phyloP scores from a whole-genome alignment of 805 yeast species.

The Metschnikowia lochheadii region DNA sequence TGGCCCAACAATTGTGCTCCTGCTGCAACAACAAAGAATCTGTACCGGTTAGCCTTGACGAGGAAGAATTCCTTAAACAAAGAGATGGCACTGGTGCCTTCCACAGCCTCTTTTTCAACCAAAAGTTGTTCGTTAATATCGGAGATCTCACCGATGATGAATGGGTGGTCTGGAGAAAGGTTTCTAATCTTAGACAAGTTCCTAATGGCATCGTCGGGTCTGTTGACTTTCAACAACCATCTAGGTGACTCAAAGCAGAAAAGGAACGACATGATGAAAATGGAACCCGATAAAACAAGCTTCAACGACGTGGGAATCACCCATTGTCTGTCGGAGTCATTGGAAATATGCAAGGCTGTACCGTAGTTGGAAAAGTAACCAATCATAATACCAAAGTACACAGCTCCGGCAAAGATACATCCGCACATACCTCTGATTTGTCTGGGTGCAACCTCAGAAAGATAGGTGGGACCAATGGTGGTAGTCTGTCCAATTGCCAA shows the following conservation, averaged over 20 bases:
- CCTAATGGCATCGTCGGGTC: conserved; percentile 36
- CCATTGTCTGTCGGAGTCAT: conserved; percentile 43
- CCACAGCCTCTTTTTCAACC: conserved; percentile 53
- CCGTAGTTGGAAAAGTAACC: conserved; percentile 50
- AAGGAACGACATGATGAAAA: conserved; percentile 37
- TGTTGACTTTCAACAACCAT: conserved; percentile 45
- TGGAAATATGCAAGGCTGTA: conserved; percentile 42
- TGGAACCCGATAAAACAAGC: conserved; percentile 44
- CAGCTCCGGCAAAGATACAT: conserved; percentile 55
- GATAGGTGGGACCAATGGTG: conserved; percentile 50
- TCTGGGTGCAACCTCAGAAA: conserved; percentile 52
- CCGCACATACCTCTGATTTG: conserved; percentile 49
- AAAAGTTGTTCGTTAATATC: conserved; percentile 49
- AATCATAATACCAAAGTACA: conserved; percentile 50
- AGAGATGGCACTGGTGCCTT: conserved; percentile 16
- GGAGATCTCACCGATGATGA: conserved; percentile 42
- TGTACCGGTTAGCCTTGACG: conserved; percentile 40
- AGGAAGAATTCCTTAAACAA: conserved; percentile 31
- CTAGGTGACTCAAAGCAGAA: conserved; percentile 49
- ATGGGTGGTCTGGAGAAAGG: conserved; percentile 45
- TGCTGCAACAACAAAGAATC: conserved; percentile 41
- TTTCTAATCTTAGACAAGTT: conserved; percentile 42
- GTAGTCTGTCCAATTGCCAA: conserved; percentile 55
- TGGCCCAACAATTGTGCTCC: conserved; percentile 47
- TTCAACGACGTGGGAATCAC: conserved; percentile 48